Evolutionary conservation across 176 grass and related monocot genomes (phyloP), one percentile per base, ranked within the genome.

Genomic region (Oryza nivara): DNA sequence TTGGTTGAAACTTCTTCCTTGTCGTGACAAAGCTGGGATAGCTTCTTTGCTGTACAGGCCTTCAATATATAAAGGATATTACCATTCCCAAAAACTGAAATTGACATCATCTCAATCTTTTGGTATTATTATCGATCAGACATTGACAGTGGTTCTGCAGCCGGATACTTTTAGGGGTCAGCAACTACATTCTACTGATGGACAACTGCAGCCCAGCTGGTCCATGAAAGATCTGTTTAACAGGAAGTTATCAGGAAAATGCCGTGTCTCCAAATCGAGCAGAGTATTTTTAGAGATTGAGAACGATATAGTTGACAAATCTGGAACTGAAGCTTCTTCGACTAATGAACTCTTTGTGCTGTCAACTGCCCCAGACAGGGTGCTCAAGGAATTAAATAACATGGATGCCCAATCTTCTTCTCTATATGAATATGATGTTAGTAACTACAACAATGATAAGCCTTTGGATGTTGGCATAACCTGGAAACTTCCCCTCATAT

Each of bases 1-100:
- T 81, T 99, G 93, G 93, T 88, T 99, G 82, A 99, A 99, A 86
- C 88, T 96, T 80, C 94, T 99, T 38, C 93, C 96, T 11, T 98
- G 96, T 52, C 90, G 96, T 64, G 96, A 99, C 88, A 99, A 99
- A 78, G 83, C 96, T 73, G 96, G 96, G 19, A 80, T 99, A 51
- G 91, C 96, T 65, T 89, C 88, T 80, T 88, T 99, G 80, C 45
- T 98, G 67, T 90, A 94, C 79, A 94, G 96, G 80, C 93, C 96
- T 83, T 95, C 96, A 45, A 91, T 99, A 79, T 99, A 99, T 64
- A 99, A 88, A 92, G 93, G 91, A 49, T 91, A 98, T 81, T 96
- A 93, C 84, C 93, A 99, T 91, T 99, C 96, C 5, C 93, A 99
- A 70, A 96, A 92, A 66, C 88, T 99, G 58, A 91, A 86, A 88